Conservation (phyloP, 2,329 filamentous ascomycete genomes). For the Alternaria metachromatica region DNA sequence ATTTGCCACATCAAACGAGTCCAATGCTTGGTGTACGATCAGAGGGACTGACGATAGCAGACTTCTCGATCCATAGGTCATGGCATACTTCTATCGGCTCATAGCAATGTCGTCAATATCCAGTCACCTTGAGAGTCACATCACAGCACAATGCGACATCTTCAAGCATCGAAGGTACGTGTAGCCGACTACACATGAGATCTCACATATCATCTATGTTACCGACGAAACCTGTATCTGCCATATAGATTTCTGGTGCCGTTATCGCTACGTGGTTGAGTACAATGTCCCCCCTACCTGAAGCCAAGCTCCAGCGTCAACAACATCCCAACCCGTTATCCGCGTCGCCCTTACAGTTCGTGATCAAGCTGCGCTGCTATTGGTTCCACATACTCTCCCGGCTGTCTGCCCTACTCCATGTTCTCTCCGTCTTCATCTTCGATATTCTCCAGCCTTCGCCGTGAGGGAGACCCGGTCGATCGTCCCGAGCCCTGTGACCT, state of each 20-base stretch:
- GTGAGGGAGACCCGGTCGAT: background rate
- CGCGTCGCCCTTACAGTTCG: background rate
- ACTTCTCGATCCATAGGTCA: background rate
- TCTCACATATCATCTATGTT: background rate
- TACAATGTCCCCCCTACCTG: background rate
- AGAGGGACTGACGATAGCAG: background rate
- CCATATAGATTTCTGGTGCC: no score
- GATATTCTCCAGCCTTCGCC: background rate
- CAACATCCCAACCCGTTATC: background rate
- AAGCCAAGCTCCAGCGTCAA: background rate
- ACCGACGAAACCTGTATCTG: background rate
- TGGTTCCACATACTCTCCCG: background rate
- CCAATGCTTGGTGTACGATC: background rate
- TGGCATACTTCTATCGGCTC: background rate
- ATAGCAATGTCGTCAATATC: background rate
- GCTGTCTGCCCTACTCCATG: background rate
- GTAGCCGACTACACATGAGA: background rate
- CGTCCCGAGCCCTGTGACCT: background rate
- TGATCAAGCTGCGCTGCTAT: background rate
- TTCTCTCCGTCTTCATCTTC: background rate
- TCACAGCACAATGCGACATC: background rate
- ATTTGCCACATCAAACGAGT: background rate
- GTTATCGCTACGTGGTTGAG: background rate
- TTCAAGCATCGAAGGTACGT: background rate
- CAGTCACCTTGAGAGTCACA: background rate